phyloP scores from a whole-genome alignment of 306 rosid genomes.

The Cicer pinnatifidum region DNA sequence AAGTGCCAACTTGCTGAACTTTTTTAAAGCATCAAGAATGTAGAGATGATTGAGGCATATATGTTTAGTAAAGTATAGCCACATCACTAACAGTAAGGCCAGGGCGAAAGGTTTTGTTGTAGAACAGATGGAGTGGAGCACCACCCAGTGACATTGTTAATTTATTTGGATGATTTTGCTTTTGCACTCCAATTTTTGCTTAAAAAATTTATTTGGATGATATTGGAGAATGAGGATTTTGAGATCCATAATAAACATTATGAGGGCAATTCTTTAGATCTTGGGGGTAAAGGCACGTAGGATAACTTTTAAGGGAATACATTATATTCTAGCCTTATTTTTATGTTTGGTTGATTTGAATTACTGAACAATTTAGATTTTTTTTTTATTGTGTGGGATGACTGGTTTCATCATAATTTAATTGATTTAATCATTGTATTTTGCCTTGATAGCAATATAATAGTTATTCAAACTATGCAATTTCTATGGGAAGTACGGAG shows the following conservation, averaged over 20 bases:
- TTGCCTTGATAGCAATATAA: neutral
- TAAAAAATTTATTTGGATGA: neutral
- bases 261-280: neutral
- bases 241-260: neutral
- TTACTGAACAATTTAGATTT: neutral
- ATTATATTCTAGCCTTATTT: slow-evolving; percentile 13
- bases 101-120: neutral
- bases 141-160: neutral
- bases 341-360: neutral
- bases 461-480: slow-evolving; percentile 11
- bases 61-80: neutral
- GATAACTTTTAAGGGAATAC: neutral
- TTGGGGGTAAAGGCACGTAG: neutral
- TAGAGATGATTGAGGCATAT: neutral
- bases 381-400: neutral
- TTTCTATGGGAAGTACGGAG: slow-evolving; percentile 3
- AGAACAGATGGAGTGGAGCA: neutral
- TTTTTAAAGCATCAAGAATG: neutral
- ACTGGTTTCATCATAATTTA: neutral
- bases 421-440: slow-evolving; percentile 1
- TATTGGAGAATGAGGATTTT: neutral
- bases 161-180: neutral
- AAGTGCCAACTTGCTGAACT: neutral
- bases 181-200: too few species aligned
- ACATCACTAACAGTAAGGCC: too few species aligned